These are phyloP conservation scores for Cystobasidium sp. DNA, from an alignment of 1,284 basidiomycete genomes.

Conservation along the genomic window DNA sequence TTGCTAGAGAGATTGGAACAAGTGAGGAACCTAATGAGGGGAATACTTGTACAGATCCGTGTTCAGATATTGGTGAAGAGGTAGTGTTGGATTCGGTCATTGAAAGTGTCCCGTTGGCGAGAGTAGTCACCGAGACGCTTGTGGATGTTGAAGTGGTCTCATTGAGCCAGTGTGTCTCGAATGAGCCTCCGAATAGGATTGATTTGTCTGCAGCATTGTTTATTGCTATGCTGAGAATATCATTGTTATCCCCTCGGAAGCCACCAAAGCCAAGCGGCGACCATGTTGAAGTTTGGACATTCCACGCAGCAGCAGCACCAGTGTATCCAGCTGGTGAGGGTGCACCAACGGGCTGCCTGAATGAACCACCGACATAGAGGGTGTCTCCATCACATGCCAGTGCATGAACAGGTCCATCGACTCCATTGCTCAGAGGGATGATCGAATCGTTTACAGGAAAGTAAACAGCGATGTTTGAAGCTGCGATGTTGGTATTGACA, in stretches of 20 bases:
- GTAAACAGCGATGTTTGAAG: constrained; percentile 75
- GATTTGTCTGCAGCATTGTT: constrained; percentile 72
- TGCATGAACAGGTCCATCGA: constrained; percentile 73
- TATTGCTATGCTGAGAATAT: constrained; percentile 56
- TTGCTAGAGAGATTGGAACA: constrained; percentile 77
- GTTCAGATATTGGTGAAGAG: constrained; percentile 61
- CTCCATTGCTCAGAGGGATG: constrained; percentile 72
- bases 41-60: constrained; percentile 76
- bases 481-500: constrained; percentile 58
- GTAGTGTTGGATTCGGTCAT: constrained; percentile 28
- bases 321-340: constrained; percentile 63
- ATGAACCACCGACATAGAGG: constrained; percentile 85
- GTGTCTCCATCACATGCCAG: constrained; percentile 81
- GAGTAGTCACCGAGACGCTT: constrained; percentile 62
- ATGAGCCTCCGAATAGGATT: constrained; percentile 85
- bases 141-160: constrained; percentile 61
- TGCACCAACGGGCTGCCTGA: constrained; percentile 59
- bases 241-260: constrained; percentile 68
- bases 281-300: constrained; percentile 70
- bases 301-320: constrained; percentile 79
- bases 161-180: constrained; percentile 57
- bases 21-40: constrained; percentile 83
- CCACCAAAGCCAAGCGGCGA: constrained; percentile 78
- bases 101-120: constrained; percentile 45
- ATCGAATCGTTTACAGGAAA: constrained; percentile 70